A percentile compares a stretch with the other conserved stretches of the same genome.
phyloP scores from a whole-genome alignment of 257 asterid species.

The Solanum okadae region DNA sequence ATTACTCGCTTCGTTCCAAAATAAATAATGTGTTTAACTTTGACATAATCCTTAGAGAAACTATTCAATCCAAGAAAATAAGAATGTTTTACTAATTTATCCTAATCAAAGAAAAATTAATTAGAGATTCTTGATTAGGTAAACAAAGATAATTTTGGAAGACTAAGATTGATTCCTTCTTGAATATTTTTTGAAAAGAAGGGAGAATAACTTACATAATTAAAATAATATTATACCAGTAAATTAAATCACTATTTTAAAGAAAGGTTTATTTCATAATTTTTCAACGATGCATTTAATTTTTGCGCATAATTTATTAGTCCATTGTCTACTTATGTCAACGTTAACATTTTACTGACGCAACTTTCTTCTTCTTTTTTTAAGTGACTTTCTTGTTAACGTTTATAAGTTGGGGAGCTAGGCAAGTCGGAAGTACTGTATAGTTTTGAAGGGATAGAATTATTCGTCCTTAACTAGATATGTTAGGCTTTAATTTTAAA shows the following conservation, averaged over 20 bases:
- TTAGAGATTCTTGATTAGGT: neutral
- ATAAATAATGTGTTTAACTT: too few relatives aligned
- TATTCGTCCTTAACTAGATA: too few relatives aligned
- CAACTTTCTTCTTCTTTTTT: neutral
- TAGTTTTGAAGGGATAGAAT: too few relatives aligned
- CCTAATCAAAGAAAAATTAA: neutral
- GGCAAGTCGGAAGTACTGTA: neutral
- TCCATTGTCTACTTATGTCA: neutral
- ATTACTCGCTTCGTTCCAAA: neutral
- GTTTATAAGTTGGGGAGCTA: neutral
- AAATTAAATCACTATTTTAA: neutral
- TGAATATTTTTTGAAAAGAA: neutral
- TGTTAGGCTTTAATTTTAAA: neutral
- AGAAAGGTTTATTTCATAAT: neutral
- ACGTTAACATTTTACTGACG: neutral
- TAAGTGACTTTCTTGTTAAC: neutral
- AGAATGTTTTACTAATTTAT: neutral
- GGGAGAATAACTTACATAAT: neutral
- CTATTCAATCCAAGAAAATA: neutral
- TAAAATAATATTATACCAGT: too few relatives aligned
- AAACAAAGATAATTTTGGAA: neutral
- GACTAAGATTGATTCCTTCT: neutral
- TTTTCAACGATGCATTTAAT: neutral
- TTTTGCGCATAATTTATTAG: neutral
- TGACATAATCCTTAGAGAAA: neutral